A percentile compares a stretch with the other conserved stretches of the same genome.
Conservation (phyloP, 345 rosid species). For the Luvunga scandens region DNA sequence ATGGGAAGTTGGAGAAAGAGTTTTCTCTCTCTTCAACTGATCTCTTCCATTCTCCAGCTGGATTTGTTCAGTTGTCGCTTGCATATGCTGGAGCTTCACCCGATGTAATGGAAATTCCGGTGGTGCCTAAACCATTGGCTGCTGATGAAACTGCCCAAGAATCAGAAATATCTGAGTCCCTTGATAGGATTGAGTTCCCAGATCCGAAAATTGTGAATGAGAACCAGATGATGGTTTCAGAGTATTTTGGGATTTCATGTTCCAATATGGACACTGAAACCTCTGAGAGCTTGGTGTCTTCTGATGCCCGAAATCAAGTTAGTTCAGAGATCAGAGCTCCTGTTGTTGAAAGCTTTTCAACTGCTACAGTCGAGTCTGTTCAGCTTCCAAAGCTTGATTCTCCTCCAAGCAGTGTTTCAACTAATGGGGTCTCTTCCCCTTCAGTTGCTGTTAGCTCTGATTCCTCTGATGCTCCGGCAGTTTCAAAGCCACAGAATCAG, state of each 20-base stretch:
- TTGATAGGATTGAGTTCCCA: slow-evolving; percentile 90
- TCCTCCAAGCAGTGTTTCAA: slow-evolving; percentile 76
- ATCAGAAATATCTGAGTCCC: slow-evolving; percentile 45
- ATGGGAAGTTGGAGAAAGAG: slow-evolving; percentile 83
- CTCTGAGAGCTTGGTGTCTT: slow-evolving; percentile 60
- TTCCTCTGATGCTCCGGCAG: slow-evolving; percentile 45
- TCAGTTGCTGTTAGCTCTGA: slow-evolving; percentile 60
- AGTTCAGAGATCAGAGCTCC: slow-evolving; percentile 42
- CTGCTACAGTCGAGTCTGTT: slow-evolving; percentile 41
- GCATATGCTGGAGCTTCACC: slow-evolving; percentile 79
- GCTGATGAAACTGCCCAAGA: slow-evolving; percentile 43
- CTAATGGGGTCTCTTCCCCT: slow-evolving; percentile 76
- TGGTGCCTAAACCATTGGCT: slow-evolving; percentile 41
- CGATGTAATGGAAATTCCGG: slow-evolving; percentile 76
- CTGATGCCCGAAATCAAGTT: slow-evolving; percentile 55
- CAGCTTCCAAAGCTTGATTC: slow-evolving; percentile 63
- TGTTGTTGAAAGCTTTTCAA: slow-evolving; percentile 47
- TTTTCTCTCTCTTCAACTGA: slow-evolving; percentile 95
- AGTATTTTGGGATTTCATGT: slow-evolving; percentile 73
- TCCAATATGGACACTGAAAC: slow-evolving; percentile 55
- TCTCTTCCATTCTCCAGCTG: slow-evolving; percentile 93
- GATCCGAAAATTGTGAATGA: slow-evolving; percentile 91
- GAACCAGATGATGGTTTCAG: slow-evolving; percentile 94
- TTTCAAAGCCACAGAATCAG: slow-evolving; percentile 41
- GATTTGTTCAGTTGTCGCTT: slow-evolving; percentile 85